These are phyloP conservation scores for Oryza punctata DNA, from an alignment of 176 grass and related monocot species.

Conservation along the genomic window DNA sequence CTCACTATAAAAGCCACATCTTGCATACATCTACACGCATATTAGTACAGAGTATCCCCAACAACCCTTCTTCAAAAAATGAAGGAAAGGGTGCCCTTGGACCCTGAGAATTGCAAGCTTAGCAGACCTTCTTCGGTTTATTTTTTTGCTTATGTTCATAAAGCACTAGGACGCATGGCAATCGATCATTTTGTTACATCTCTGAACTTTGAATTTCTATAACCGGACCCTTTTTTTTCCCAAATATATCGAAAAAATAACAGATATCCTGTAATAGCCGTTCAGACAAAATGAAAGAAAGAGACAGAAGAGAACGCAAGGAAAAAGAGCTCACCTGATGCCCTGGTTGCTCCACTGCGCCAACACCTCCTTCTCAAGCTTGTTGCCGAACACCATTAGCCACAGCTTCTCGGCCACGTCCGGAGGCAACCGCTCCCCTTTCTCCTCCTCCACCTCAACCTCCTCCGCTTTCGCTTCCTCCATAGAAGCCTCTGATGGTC, in stretches of 20 bases:
- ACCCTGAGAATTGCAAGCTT: background rate
- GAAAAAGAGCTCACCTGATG: constrained; percentile 65
- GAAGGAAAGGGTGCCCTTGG: background rate
- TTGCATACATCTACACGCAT: constrained; percentile 25
- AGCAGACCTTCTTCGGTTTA: no score
- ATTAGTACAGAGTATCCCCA: background rate
- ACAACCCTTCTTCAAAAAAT: no score
- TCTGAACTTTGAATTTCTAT: background rate
- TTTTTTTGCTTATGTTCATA: background rate
- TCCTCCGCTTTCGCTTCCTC: constrained; percentile 33
- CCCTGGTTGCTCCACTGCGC: constrained; percentile 98
- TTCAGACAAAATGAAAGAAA: background rate
- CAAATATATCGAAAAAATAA: background rate
- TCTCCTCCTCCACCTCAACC: constrained; percentile 13
- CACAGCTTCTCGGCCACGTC: constrained; percentile 70
- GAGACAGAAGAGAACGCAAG: background rate
- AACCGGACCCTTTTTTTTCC: background rate
- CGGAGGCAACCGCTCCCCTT: constrained; percentile 59
- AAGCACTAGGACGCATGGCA: background rate
- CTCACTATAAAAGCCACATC: constrained; percentile 2
- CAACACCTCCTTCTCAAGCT: constrained; percentile 73
- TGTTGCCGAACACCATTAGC: constrained; percentile 69
- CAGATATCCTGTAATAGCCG: background rate
- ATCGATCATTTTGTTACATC: background rate
- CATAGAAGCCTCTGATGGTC: constrained; percentile 16